Evolutionary conservation across 2,329 filamentous ascomycete genomes (phyloP), one percentile per base, ranked within the genome.

Genomic region (Talaromyces piceae): DNA sequence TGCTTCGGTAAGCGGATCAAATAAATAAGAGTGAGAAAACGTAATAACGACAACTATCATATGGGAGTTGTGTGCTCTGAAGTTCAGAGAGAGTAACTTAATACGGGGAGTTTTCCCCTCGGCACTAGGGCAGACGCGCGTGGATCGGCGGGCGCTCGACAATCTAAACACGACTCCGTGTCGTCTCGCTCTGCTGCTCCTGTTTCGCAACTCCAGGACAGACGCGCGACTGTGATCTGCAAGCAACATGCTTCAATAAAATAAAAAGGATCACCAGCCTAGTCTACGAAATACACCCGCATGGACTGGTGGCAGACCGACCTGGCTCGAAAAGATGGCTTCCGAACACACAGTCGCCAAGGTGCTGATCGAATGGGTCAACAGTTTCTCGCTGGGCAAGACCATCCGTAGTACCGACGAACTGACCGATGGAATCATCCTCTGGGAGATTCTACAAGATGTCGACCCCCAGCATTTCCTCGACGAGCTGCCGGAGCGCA

Each of bases 361-460:
- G 54, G 72, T 71, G 51, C 61, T 75, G 46, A 59, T 74, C 56
- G 71, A 74, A 65, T 75, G 72, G 72, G 66, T 75, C 61, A 73
- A 72, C 63, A 72, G 67, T 61, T 71, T 72, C 58, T 66, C 67
- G 41, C 59, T 72, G 43, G 70, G 69, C 43, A 71, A 70, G 56
- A 69, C 67, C 22, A 65, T 73, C 50, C 65, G 66, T 45, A 62
- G 64, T 16, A 66, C 63, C 23, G 66, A 65, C 57, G 72, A 75
- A 56, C 59, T 75, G 54, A 71, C 62, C 43, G 71, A 74, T 56
- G 73, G 73, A 16, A 67, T 67, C 27, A 68, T 74, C 18, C 58
- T 75, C 39, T 75, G 73, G 73, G 72, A 73, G 52, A 70, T 73
- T 28, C 58, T 75, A 41, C 73, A 75, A 57, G 71, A 75, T 52